phyloP scores from a whole-genome alignment of 176 grass and related monocot species.

The Aegilops sharonensis region DNA sequence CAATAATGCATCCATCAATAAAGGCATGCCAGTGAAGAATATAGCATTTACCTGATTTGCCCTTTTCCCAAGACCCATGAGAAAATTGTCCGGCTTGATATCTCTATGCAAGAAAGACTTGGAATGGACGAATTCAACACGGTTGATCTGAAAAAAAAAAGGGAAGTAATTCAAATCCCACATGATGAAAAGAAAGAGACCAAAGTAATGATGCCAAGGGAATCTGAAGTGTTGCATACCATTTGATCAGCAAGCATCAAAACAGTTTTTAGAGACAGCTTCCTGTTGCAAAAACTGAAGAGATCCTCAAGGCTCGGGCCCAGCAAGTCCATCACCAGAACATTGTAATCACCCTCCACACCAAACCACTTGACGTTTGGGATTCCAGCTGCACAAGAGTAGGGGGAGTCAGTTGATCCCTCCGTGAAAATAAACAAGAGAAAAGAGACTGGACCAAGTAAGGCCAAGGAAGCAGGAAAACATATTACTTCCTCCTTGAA shows the following conservation, averaged over 20 bases:
- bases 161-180: not conserved
- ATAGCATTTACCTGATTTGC: slow-evolving; percentile 58
- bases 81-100: slow-evolving; percentile 88
- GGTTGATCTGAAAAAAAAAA: slow-evolving; percentile 16
- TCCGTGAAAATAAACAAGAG: not conserved
- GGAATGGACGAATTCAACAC: slow-evolving; percentile 13
- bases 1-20: not conserved
- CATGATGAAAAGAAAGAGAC: not conserved
- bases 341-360: slow-evolving; percentile 75
- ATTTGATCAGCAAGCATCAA: slow-evolving; percentile 90
- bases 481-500: slow-evolving; percentile 14
- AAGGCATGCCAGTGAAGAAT: not conserved
- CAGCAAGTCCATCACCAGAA: slow-evolving; percentile 83
- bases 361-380: slow-evolving; percentile 89
- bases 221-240: slow-evolving; percentile 26
- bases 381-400: not conserved
- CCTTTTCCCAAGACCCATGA: slow-evolving; percentile 77
- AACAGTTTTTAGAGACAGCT: slow-evolving; percentile 80
- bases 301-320: slow-evolving; percentile 85
- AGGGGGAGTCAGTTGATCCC: not conserved
- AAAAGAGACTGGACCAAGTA: not conserved
- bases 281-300: slow-evolving; percentile 81
- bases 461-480: not conserved
- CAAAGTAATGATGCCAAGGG: not conserved
- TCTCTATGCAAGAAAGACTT: slow-evolving; percentile 47